Evolutionary conservation across 1,139 yeast species (phyloP).

Genomic region (Protomyces arabidopsidicola): DNA sequence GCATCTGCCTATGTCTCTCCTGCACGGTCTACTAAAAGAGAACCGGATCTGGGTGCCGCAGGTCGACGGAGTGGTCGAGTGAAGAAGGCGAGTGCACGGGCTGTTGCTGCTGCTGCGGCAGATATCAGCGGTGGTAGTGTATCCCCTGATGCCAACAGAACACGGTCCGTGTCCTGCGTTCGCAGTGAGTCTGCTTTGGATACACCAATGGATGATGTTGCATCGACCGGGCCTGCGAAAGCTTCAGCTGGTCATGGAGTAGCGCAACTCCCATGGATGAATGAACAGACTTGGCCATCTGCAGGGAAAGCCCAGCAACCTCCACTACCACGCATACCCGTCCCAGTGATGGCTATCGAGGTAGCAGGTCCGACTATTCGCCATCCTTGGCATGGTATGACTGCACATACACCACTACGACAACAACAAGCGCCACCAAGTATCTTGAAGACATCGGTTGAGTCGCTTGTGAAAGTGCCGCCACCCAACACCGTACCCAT

Average conservation of each 20-base stretch:
- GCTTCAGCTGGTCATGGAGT: neutral
- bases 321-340: neutral
- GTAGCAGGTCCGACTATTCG: neutral
- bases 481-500: neutral
- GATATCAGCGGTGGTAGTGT: neutral
- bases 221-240: neutral
- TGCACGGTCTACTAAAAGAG: neutral
- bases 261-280: neutral
- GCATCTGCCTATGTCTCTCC: neutral
- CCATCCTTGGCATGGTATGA: neutral
- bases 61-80: neutral
- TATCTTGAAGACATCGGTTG: no score
- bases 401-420: neutral
- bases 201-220: neutral
- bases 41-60: neutral
- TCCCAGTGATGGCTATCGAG: neutral
- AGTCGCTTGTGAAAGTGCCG: neutral
- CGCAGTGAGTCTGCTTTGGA: neutral
- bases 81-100: neutral
- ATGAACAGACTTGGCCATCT: neutral
- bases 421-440: no score
- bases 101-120: neutral
- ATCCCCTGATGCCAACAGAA: neutral
- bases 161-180: no score
- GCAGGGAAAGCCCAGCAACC: neutral